Evolutionary conservation across 768 basidiomycete genomes (phyloP).

Genomic region (Amyloporia xantha): DNA sequence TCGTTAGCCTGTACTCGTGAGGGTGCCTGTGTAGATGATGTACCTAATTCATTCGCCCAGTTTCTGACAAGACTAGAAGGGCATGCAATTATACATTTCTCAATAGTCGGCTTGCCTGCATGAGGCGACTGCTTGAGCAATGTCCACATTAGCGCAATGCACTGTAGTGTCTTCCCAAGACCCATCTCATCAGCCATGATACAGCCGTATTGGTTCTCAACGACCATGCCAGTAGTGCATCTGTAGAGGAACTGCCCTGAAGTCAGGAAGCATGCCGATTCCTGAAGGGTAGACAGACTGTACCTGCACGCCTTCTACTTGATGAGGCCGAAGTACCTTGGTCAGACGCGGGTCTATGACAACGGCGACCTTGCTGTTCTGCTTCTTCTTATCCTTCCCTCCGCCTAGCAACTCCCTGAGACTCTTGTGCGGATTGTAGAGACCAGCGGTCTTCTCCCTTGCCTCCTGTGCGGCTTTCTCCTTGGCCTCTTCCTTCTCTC

Average conservation of each 20-base stretch:
- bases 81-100: conserved; percentile 97
- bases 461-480: conserved; percentile 58
- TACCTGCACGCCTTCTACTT: conserved; percentile 97
- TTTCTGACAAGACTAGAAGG: conserved; percentile 96
- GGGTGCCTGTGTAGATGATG: conserved; percentile 18
- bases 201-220: conserved; percentile 86
- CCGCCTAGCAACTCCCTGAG: conserved; percentile 73
- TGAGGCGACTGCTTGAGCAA: conserved; percentile 91
- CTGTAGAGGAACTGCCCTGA: conserved; percentile 79
- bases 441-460: conserved; percentile 59
- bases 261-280: conserved; percentile 7
- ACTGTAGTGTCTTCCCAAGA: conserved; percentile 93
- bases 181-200: conserved; percentile 99
- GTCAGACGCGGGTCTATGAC: conserved; percentile 88
- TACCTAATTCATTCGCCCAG: conserved; percentile 96
- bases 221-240: conserved; percentile 90
- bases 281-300: neutral
- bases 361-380: conserved; percentile 79
- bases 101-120: conserved; percentile 79
- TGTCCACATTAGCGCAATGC: conserved; percentile 94
- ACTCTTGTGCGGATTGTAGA: conserved; percentile 91
- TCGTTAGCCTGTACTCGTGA: neutral
- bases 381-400: conserved; percentile 57
- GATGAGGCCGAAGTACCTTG: conserved; percentile 93
- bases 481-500: conserved; percentile 68